These are phyloP conservation scores for Paulownia fortunei DNA, from an alignment of 257 asterid species.

Conservation along the genomic window DNA sequence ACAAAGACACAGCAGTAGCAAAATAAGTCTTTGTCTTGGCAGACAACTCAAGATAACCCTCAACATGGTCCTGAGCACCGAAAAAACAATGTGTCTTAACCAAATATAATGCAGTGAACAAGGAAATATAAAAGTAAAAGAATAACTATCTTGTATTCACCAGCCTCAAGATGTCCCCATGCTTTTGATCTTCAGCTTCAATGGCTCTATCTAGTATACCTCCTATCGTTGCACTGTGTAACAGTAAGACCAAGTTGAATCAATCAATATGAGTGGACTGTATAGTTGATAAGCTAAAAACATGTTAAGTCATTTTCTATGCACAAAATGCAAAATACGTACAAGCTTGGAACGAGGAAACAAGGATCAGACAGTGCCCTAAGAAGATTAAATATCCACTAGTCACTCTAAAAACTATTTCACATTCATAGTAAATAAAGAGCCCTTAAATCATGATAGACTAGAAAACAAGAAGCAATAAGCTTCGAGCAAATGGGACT, in stretches of 20 bases:
- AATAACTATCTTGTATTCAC: conserved; percentile 37
- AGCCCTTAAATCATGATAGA: too few species aligned
- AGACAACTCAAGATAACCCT: conserved; percentile 91
- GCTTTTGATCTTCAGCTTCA: conserved; percentile 87
- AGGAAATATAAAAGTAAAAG: not conserved
- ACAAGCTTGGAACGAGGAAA: too few species aligned
- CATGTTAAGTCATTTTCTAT: not conserved
- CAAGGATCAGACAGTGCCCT: too few species aligned
- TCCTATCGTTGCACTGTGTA: conserved; percentile 75
- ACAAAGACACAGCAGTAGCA: conserved; percentile 71
- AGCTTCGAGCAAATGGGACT: too few species aligned
- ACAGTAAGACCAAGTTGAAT: not conserved
- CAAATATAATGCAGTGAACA: not conserved
- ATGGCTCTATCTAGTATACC: conserved; percentile 88
- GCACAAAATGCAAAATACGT: not conserved
- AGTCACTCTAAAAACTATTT: too few species aligned
- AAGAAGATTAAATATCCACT: too few species aligned
- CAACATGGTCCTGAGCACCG: conserved; percentile 74
- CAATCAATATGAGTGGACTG: not conserved
- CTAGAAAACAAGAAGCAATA: too few species aligned
- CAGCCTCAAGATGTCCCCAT: conserved; percentile 93
- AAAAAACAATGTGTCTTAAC: not conserved
- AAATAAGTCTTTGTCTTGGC: conserved; percentile 91
- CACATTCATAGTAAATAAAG: too few species aligned
- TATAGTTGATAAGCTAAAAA: not conserved